Conservation (phyloP, 768 basidiomycete genomes). For the Hirschioporus abietinus region DNA sequence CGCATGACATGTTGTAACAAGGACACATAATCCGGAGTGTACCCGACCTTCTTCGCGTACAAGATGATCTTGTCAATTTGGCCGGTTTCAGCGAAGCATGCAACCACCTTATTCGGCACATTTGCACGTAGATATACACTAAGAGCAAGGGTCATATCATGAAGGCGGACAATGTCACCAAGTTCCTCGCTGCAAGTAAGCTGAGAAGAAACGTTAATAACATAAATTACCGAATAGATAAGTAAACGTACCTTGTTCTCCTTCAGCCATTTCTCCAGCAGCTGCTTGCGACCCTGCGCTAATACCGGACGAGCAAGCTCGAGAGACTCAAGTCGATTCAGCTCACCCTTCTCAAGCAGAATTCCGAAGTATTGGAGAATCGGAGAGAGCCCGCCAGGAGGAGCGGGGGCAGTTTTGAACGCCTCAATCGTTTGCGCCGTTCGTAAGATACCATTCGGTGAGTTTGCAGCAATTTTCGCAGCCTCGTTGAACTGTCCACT, state of each 20-base stretch:
- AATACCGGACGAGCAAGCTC: conserved; percentile 95
- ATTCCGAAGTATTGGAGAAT: conserved; percentile 99
- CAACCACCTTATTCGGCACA: conserved; percentile 97
- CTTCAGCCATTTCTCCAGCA: conserved; percentile 98
- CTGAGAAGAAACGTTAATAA: conserved; percentile 32
- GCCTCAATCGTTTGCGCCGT: conserved; percentile 94
- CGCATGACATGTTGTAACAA: conserved; percentile 96
- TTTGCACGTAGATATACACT: conserved; percentile 98
- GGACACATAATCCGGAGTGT: conserved; percentile 86
- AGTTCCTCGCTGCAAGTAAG: conserved; percentile 98
- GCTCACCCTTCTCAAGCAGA: conserved; percentile 95
- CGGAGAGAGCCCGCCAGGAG: conserved; percentile 85
- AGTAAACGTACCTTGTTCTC: conserved; percentile 80
- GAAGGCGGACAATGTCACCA: conserved; percentile 89
- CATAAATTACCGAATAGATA: not conserved
- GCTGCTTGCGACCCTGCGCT: conserved; percentile 92
- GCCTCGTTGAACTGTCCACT: conserved; percentile 88
- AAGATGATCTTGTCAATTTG: conserved; percentile 98
- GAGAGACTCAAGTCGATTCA: conserved; percentile 93
- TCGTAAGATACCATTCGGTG: conserved; percentile 93
- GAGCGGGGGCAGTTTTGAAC: conserved; percentile 93
- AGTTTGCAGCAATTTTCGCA: conserved; percentile 96
- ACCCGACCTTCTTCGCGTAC: conserved; percentile 95
- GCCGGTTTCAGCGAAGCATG: conserved; percentile 98
- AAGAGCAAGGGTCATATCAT: conserved; percentile 96